These are phyloP conservation scores for Santalum album DNA, from an alignment of 164 flowering plant genomes.

Conservation along the genomic window DNA sequence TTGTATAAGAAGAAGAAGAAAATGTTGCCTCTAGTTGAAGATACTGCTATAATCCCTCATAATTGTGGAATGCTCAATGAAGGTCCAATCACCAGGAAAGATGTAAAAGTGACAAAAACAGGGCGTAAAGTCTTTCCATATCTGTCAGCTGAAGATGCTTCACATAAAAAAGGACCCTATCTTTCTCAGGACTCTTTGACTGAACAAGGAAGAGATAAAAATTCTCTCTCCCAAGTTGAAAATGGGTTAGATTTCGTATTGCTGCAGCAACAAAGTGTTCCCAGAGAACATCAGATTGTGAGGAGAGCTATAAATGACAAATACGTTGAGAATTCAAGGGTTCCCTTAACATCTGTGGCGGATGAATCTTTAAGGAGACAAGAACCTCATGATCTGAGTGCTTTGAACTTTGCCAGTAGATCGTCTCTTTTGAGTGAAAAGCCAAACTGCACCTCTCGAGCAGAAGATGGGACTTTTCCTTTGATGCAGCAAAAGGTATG, in stretches of 20 bases:
- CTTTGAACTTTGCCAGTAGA: slow-evolving; percentile 5
- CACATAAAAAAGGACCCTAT: slow-evolving; percentile 12
- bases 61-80: slow-evolving; percentile 11
- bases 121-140: slow-evolving; percentile 4
- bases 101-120: slow-evolving; percentile 11
- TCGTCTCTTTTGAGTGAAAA: slow-evolving; percentile 14
- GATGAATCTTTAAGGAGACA: slow-evolving; percentile 4
- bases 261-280: slow-evolving; percentile 10
- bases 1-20: slow-evolving; percentile 27
- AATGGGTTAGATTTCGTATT: background rate
- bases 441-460: slow-evolving; percentile 8
- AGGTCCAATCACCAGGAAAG: slow-evolving; percentile 9
- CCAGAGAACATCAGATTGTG: slow-evolving; percentile 9
- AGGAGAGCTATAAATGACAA: slow-evolving; percentile 11
- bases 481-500: slow-evolving; percentile 21
- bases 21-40: slow-evolving; percentile 17
- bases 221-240: slow-evolving; percentile 10
- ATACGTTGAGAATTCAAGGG: slow-evolving; percentile 10
- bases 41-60: slow-evolving; percentile 15
- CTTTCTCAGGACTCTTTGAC: slow-evolving; percentile 17
- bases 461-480: slow-evolving; percentile 12
- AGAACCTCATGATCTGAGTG: slow-evolving; percentile 3
- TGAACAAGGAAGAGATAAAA: slow-evolving; percentile 7
- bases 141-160: slow-evolving; percentile 9
- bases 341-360: slow-evolving; percentile 11